These are phyloP conservation scores for Biancaea sappan DNA, from an alignment of 306 rosid species.

Conservation along the genomic window DNA sequence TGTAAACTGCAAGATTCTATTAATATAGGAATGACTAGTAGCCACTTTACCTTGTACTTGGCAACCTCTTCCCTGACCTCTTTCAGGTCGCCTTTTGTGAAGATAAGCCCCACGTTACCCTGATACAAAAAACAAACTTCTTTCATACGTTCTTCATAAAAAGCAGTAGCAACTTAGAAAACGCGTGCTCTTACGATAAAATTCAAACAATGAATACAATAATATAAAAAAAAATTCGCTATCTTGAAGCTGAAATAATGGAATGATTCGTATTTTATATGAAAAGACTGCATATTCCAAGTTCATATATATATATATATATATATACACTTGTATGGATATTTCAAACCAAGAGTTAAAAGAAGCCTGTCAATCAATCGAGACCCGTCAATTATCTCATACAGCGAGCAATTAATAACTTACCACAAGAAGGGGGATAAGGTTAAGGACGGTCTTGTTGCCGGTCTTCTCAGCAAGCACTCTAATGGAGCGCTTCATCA, in stretches of 20 bases:
- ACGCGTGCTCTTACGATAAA: not conserved
- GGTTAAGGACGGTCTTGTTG: conserved; percentile 60
- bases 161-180: not conserved
- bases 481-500: conserved; percentile 87
- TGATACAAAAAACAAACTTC: not conserved
- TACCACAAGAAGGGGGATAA: conserved; percentile 83
- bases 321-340: no score
- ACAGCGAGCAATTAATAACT: not conserved
- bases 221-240: no score
- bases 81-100: conserved; percentile 50
- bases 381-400: not conserved
- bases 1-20: not conserved
- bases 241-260: no score
- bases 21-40: not conserved
- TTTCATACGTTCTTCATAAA: not conserved
- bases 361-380: not conserved
- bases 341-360: not conserved
- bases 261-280: no score
- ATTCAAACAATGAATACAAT: not conserved
- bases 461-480: conserved; percentile 77
- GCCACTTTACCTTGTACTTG: conserved; percentile 56
- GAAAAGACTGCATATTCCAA: not conserved
- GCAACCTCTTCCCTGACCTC: conserved; percentile 62
- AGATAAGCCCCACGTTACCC: conserved; percentile 76
- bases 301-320: not conserved